phyloP scores from a whole-genome alignment of 352 stramenopile species.

The Pythium guiyangense region DNA sequence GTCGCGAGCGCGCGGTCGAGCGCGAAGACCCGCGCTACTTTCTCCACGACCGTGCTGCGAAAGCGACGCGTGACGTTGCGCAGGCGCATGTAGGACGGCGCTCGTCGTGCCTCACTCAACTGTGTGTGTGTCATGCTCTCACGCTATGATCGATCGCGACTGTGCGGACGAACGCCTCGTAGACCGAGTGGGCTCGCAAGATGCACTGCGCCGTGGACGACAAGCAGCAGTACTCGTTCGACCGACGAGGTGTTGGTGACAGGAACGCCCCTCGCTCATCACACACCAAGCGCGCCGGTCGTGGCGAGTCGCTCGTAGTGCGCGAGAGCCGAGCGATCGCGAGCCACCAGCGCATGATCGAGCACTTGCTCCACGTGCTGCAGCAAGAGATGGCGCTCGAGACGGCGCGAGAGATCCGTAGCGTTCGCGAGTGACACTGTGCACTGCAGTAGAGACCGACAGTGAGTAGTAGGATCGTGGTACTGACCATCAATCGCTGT shows the following conservation, averaged over 20 bases:
- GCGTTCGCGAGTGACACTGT: neutral
- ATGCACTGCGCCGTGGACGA: constrained; percentile 46
- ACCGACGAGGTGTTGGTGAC: constrained; percentile 15
- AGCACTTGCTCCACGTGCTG: constrained; percentile 50
- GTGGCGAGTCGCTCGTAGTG: constrained; percentile 1
- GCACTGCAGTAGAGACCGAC: neutral
- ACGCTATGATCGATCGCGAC: neutral
- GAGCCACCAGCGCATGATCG: constrained; percentile 45
- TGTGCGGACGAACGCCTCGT: neutral
- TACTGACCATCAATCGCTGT: neutral
- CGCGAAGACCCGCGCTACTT: constrained; percentile 33
- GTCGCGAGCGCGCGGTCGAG: constrained; percentile 24
- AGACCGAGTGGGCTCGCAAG: constrained; percentile 34
- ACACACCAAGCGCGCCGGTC: too few relatives aligned
- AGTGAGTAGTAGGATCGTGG: neutral
- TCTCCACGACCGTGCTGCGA: constrained; percentile 17
- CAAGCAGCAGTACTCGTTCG: constrained; percentile 40
- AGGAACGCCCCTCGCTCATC: neutral
- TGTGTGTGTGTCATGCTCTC: neutral
- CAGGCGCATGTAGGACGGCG: constrained; percentile 22
- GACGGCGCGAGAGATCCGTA: constrained; percentile 57
- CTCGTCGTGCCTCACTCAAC: neutral
- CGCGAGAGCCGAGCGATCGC: constrained; percentile 31
- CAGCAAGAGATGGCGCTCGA: constrained; percentile 57
- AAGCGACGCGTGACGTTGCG: constrained; percentile 18